These are phyloP conservation scores for Dactylella cylindrospora DNA, from an alignment of 2,329 filamentous ascomycete species.

Conservation along the genomic window DNA sequence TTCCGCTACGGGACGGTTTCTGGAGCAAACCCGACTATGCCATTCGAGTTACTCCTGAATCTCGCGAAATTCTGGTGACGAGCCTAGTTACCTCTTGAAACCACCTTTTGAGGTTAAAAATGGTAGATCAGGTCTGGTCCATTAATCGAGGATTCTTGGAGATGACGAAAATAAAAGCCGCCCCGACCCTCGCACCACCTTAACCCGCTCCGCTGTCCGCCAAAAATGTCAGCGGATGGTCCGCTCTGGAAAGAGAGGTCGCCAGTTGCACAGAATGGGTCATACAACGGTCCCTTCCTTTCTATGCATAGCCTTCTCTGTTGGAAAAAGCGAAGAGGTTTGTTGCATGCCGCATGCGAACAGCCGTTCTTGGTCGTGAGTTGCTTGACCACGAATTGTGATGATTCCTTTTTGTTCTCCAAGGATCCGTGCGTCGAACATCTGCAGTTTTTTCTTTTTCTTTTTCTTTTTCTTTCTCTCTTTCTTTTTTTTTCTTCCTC, in stretches of 20 bases:
- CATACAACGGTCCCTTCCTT: slow-evolving; percentile 7
- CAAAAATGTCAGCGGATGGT: too few relatives aligned
- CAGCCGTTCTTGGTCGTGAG: slow-evolving; percentile 21
- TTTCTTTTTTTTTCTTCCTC: slow-evolving; percentile 8
- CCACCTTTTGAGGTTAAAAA: background rate
- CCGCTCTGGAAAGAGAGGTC: too few relatives aligned
- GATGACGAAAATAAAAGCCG: too few relatives aligned
- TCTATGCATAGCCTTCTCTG: slow-evolving; percentile 6
- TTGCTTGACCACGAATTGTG: too few relatives aligned
- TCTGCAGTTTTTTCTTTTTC: background rate
- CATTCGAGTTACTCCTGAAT: slow-evolving; percentile 4
- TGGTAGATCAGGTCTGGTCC: too few relatives aligned
- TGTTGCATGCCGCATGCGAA: slow-evolving; percentile 37
- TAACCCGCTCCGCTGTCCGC: too few relatives aligned
- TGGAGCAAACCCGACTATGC: background rate
- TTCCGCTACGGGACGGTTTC: slow-evolving; percentile 28
- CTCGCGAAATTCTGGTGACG: background rate
- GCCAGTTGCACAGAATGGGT: slow-evolving; percentile 5
- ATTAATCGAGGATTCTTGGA: too few relatives aligned
- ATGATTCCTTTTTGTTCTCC: background rate
- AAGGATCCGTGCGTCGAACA: slow-evolving; percentile 7
- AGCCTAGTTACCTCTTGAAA: background rate
- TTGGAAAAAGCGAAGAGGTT: slow-evolving; percentile 18
- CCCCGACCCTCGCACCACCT: too few relatives aligned
- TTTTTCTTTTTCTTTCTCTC: background rate